Evolutionary conservation across 441 rosid species (phyloP), one percentile per base, ranked within the genome.

Genomic region (Brassica hybrid): DNA sequence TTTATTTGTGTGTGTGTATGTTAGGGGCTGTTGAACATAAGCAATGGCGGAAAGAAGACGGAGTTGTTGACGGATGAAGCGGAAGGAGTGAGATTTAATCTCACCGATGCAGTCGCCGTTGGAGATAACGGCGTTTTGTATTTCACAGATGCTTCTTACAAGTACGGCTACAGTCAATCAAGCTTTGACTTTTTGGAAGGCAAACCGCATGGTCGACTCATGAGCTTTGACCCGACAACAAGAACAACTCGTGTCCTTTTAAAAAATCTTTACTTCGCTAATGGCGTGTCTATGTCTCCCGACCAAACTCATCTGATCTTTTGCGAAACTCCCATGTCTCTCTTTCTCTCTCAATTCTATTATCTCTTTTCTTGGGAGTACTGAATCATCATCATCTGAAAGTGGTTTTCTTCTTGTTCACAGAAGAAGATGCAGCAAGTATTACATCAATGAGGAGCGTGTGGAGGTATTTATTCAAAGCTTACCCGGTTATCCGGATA

Each of bases 131-230:
- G 98, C 16, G 78, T 76, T 6, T 75, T 91, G 12, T 93, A 93
- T 79, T 91, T 93, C 75, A 95, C 93, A 0, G 97, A 93, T 77
- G 97, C 85, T 73, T 89, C 98, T 0, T 78, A 83, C 52, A 93
- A 89, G 69, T 83, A 90, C 73, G 1, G 14, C 7, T 0, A 85
- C 1, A 60, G 74, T 6, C 83, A 87, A 0, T 2, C 1, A 56
- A 4, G 6, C 0, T 67, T 60, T 64, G 98, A 89, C 52, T 0
- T 93, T 10, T 65, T 90, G n/a, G 96, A 88, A 73, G 97, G 97
- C 0, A 88, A 74, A 67, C 93, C 97, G 0, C 57, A 89, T 34
- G 99, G 98, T 3, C 84, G 98, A 3, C 73, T 90, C 17, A 0
- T 93, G 65, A 89, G 93, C 83, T 91, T 67, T 57, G 86, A 90